Evolutionary conservation across 1,284 basidiomycete species (phyloP), one percentile per base, ranked within the genome.

Genomic region (Cryptococcus amylolentus): DNA sequence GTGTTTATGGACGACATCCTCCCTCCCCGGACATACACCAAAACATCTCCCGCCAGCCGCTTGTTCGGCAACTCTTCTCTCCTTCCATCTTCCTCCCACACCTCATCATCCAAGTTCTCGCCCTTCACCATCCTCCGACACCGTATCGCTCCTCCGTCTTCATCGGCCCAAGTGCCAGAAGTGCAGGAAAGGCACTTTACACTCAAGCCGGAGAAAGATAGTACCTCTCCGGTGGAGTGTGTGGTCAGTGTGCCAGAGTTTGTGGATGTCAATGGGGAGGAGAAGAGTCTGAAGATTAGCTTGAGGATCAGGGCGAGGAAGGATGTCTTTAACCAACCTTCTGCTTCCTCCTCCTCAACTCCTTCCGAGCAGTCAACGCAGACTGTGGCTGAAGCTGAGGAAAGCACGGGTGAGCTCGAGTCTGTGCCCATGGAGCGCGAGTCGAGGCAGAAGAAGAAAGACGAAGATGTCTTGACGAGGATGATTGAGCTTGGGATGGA

Each of bases 401-500:
- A 26, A 5, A 44, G 35, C 14, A 26, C 48, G 41, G 43, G 52
- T 18, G 43, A 47, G 26, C 35, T 49, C n/a, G 60, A 44, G 44
- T 54, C 54, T 35, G 56, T 54, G 3, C 58, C 63, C 20, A 67
- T 62, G 65, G 53, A 58, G 41, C 31, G 31, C 31, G 31, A 49
- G 57, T 45, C 38, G 55, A 13, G 38, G 38, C 35, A 49, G 27
- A 4, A 35, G 37, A 53, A 53, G 23, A 55, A 50, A 26, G 20
- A 47, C 7, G 58, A 65, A 13, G 60, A 59, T 16, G 41, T 65
- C 13, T 40, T 56, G 8, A 64, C 60, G 4, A 40, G 57, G 28
- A 56, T 76, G 51, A 47, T 68, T 1, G 72, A 75, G 54, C 57
- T 77, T 1, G 72, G 72, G 2, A 75, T 76, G 73, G 71, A 73